Evolutionary conservation across 345 rosid species (phyloP), one percentile per base, ranked within the genome.

Genomic region (Linum usitatissimum): DNA sequence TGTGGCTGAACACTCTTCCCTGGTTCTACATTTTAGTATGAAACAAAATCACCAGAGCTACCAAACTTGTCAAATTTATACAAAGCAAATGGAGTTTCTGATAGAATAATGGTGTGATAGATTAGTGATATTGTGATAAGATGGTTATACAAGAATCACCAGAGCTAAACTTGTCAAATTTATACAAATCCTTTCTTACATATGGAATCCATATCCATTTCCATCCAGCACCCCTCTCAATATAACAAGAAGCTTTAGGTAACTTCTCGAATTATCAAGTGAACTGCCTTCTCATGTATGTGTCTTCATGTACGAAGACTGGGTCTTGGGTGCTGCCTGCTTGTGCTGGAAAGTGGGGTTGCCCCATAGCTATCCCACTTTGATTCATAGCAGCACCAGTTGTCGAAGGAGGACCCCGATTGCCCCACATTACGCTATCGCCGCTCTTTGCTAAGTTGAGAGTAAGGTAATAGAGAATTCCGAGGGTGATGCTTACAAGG

Each of bases 271-370:
- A 40, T 6, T 13, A 48, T 81, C 83, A 84, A 54, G 88, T 76
- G 72, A 83, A 76, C 65, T 89, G 97, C 39, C 90, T 69, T 77
- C 89, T 80, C 76, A 79, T 78, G 62, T 83, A 81, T 20, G 91
- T 83, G 67, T 86, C 96, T 75, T 90, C 91, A 31, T 84, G 88
- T 28, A 87, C 87, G 55, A 87, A 90, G 36, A 81, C 90, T 5
- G 96, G 92, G 28, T 73, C 84, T 74, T 72, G 84, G 30, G 81
- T 57, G 73, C 66, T 74, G 14, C 51, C 17, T 0, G 65, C 73
- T 62, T 73, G 81, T 2, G 75, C 60, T 18, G 94, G 79, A 71
- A 86, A 60, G 78, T 85, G 90, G 64, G 91, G 87, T 57, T 82
- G 88, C 57, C 85, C 96, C 94, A 83, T 77, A 54, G 86, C 86